These are phyloP conservation scores for Sclerotinia spermophila DNA, from an alignment of 2,329 filamentous ascomycete species.

Conservation along the genomic window DNA sequence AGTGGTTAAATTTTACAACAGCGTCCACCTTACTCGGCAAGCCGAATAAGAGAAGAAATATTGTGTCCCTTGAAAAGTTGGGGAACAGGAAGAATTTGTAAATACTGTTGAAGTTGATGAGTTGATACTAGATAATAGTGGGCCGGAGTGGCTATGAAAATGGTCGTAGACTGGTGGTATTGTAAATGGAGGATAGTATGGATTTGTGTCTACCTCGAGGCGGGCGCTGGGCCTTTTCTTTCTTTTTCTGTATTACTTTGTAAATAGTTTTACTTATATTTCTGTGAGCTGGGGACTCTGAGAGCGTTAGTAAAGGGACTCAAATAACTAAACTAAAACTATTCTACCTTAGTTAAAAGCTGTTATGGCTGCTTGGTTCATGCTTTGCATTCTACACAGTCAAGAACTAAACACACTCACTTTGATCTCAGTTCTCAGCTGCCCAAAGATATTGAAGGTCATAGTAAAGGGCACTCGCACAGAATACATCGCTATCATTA, in stretches of 20 bases:
- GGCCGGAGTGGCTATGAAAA: neutral
- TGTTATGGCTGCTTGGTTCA: neutral
- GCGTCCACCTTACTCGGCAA: neutral
- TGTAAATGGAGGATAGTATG: neutral
- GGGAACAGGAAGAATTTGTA: neutral
- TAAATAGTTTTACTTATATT: neutral
- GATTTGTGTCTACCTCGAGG: neutral
- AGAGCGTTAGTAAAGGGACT: neutral
- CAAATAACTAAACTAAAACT: neutral
- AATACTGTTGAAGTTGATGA: neutral
- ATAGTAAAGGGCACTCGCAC: too few species aligned
- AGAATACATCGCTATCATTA: too few species aligned
- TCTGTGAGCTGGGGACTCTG: neutral
- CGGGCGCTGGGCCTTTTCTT: neutral
- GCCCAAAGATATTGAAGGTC: neutral
- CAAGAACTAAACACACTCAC: neutral
- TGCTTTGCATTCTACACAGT: neutral
- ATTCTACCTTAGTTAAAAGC: neutral
- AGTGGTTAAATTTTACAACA: neutral
- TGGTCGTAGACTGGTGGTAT: neutral
- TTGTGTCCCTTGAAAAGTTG: neutral
- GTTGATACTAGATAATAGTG: neutral
- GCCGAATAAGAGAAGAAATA: neutral
- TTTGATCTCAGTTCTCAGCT: neutral
- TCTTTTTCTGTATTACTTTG: neutral